Evolutionary conservation across 2,329 filamentous ascomycete species (phyloP), one percentile per base, ranked within the genome.

Genomic region (Clathrospora elynae): DNA sequence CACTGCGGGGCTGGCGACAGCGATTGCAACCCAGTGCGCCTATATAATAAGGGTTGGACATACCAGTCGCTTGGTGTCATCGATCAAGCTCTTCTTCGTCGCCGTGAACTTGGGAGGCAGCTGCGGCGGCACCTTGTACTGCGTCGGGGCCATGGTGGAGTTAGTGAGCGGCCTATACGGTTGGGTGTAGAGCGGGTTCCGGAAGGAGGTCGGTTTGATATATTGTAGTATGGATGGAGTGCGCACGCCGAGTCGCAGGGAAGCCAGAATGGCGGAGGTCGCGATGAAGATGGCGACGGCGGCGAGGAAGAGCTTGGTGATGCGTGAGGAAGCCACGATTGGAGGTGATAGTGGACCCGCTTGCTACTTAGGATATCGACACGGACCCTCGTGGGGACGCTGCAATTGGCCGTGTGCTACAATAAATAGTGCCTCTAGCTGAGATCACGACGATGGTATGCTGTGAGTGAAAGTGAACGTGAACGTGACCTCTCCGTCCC

Each of bases 81-180:
- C 75, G 28, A 88, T 71, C 54, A 93, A 79, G 55, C 79, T 82
- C 46, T 85, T 79, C 52, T 85, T 81, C 32, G 87, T 90, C 56
- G 85, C 85, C 3, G 80, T 88, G 73, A 92, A 93, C 65, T 84
- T 78, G 40, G 88, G 87, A 43, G 88, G 88, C 26, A 84, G 77
- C 75, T 92, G 88, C 2, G 88, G 88, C 51, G 88, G 88, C 65
- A 79, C 86, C 69, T 79, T 80, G 73, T 87, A 89, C 71, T 83
- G 81, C 54, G 78, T 71, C 47, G 82, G 78, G 54, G 81, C 82
- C 85, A 88, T 88, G 64, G 71, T 79, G 67, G 72, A 78, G 54
- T 78, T 84, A 53, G 74, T 73, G 63, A 76, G 58, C 32, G 74
- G 71, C 20, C 62, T 53, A 30, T 53, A 62, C 16, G 57, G 46